phyloP scores from a whole-genome alignment of 2,329 filamentous ascomycete species.

The Ploettnerulaceae sp. region DNA sequence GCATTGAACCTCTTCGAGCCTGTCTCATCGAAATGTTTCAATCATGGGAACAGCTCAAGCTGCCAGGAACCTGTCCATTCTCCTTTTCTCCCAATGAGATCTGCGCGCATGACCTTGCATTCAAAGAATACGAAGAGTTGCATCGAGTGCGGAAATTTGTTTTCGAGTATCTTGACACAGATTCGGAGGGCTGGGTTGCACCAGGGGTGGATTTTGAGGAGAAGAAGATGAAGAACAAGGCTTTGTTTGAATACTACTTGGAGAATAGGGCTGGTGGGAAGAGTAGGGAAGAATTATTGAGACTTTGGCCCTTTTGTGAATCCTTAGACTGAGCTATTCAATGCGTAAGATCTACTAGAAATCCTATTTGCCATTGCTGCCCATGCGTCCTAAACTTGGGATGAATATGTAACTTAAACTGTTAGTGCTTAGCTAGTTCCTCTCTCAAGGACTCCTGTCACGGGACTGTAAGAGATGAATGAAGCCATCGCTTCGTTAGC shows the following conservation, averaged over 20 bases:
- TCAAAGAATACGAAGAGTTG: slow-evolving; percentile 1
- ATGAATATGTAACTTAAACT: too few species aligned
- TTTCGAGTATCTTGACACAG: background rate
- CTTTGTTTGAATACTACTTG: slow-evolving; percentile 1
- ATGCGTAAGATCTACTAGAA: too few species aligned
- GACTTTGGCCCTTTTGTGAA: background rate
- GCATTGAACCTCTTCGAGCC: slow-evolving; percentile 2
- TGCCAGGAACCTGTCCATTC: slow-evolving; percentile 4
- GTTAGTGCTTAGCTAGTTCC: too few species aligned
- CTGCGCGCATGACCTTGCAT: background rate
- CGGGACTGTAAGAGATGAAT: too few species aligned
- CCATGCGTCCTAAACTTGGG: too few species aligned
- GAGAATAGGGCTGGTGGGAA: background rate
- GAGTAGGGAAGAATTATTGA: background rate
- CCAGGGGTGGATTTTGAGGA: background rate
- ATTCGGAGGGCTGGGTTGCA: background rate
- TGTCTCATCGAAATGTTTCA: slow-evolving; percentile 4
- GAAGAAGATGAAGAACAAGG: background rate
- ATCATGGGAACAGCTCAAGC: slow-evolving; percentile 5
- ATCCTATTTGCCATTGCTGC: too few species aligned
- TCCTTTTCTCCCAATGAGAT: slow-evolving; percentile 1
- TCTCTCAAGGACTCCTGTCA: too few species aligned
- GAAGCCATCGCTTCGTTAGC: too few species aligned
- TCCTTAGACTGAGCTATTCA: slow-evolving; percentile 1
- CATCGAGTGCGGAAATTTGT: background rate